Evolutionary conservation across 345 rosid genomes (phyloP), one percentile per base, ranked within the genome.

Genomic region (Salix koriyanagi): DNA sequence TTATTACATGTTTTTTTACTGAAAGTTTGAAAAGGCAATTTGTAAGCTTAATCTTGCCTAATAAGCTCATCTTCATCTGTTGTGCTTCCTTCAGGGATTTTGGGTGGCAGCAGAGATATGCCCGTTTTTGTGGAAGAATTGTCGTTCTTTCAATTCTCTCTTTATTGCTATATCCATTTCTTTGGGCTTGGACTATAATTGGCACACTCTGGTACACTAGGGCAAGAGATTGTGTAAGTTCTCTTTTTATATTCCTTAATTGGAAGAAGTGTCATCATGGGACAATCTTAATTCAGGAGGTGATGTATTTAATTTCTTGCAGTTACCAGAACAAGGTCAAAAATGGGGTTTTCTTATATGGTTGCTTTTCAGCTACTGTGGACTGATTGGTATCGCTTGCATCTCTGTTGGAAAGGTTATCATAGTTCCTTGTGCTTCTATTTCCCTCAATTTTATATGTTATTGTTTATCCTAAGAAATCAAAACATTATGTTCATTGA

Each of bases 331-430:
- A 83, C 91, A 89, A 76, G 98, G 97, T 79, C 97, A 94, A 84
- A 96, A 92, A 84, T 96, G 97, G 97, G 97, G 97, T 71, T 96
- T 96, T 80, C 87, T 96, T 34, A 96, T 96, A 75, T 96, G 99
- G 99, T 85, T 96, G 83, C 83, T 91, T 79, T 92, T 92, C 83
- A 96, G 99, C 84, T 96, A 94, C 87, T 92, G 95, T 83, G 97
- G 92, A 78, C 98, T 96, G 67, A 75, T 94, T 75, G 89, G 92
- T 84, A 81, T 96, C 69, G 92, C 97, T 71, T 87, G 90, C 88
- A 89, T 90, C 89, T 96, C 92, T 39, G 18, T 88, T 65, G 86
- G 95, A 82, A 94, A 92, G 97, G 99, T 90, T 67, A 68, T 81
- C 66, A 54, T 28, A 74, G 58, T 70, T 58, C 56, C 42, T 69